Conservation (phyloP, 345 rosid genomes). For the Firmiana major region DNA sequence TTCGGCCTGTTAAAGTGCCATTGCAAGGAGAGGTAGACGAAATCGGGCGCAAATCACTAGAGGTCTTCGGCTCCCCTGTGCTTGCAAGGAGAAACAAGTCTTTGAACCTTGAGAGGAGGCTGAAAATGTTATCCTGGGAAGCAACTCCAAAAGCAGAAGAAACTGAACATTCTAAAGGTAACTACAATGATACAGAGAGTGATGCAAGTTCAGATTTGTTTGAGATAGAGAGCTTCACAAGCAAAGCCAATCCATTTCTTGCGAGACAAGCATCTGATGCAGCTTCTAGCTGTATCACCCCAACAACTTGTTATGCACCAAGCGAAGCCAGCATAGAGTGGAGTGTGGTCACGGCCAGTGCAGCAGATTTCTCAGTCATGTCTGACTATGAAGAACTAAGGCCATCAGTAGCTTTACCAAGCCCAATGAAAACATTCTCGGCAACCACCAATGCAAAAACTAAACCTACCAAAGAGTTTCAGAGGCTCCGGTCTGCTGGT, state of each 20-base stretch:
- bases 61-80: conserved; percentile 60
- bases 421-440: conserved; percentile 28
- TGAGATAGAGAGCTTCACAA: conserved; percentile 76
- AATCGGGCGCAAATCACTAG: conserved; percentile 45
- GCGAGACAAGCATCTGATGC: conserved; percentile 54
- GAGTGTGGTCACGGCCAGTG: conserved; percentile 88
- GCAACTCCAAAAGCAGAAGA: conserved; percentile 26
- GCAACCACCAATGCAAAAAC: conserved; percentile 22
- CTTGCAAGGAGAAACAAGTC: conserved; percentile 30
- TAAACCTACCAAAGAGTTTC: conserved; percentile 22
- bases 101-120: conserved; percentile 38
- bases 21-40: conserved; percentile 22
- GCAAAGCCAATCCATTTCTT: conserved; percentile 55
- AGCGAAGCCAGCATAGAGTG: conserved; percentile 88
- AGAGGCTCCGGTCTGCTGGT: conserved; percentile 34
- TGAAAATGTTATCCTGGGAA: conserved; percentile 49
- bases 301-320: conserved; percentile 61
- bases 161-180: conserved; percentile 22
- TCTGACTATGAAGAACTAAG: conserved; percentile 57
- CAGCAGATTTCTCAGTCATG: conserved; percentile 58
- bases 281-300: conserved; percentile 45
- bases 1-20: conserved; percentile 19
- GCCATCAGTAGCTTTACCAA: conserved; percentile 23
- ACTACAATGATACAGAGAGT: conserved; percentile 45
- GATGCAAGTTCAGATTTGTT: conserved; percentile 82